Conservation (phyloP, 495 filamentous ascomycete species). For the Trichocladium uniseriatum region DNA sequence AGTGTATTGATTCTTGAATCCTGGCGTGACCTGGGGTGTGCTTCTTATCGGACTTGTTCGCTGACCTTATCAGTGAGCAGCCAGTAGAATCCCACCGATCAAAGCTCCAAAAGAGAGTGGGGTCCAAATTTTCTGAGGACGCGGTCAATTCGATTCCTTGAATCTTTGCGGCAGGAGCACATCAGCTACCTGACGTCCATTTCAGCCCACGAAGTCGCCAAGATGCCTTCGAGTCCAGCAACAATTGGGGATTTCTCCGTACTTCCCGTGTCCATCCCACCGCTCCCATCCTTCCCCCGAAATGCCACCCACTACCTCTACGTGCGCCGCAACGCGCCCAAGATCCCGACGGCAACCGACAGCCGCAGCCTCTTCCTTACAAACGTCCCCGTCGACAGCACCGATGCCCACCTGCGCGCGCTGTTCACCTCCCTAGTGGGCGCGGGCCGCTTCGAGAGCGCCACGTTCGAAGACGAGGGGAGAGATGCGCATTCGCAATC, state of each 20-base stretch:
- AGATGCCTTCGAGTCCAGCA: conserved; percentile 23
- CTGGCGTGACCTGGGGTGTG: too few relatives aligned
- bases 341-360: conserved; percentile 61
- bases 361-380: conserved; percentile 73
- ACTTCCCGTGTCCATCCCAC: conserved; percentile 52
- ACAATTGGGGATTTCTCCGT: conserved; percentile 40
- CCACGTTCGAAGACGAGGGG: conserved; percentile 55
- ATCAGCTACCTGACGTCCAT: background rate
- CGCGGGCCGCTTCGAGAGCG: conserved; percentile 63
- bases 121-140: conserved; percentile 4
- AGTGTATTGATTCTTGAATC: too few relatives aligned
- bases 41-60: too few relatives aligned
- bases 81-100: background rate
- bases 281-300: conserved; percentile 47
- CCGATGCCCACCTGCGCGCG: conserved; percentile 61
- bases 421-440: conserved; percentile 64
- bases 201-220: conserved; percentile 1
- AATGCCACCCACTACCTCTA: conserved; percentile 76
- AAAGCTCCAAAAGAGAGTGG: background rate
- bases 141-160: background rate
- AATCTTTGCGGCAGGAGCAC: background rate
- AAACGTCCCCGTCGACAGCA: conserved; percentile 81
- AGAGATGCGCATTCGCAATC: conserved; percentile 15
- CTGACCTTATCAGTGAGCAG: too few relatives aligned
- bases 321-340: conserved; percentile 69